Percentiles rank a stretch among this genome's conserved stretches.
Evolutionary conservation across 2,329 filamentous ascomycete species (phyloP).

Genomic region (Penicillium crustosum): DNA sequence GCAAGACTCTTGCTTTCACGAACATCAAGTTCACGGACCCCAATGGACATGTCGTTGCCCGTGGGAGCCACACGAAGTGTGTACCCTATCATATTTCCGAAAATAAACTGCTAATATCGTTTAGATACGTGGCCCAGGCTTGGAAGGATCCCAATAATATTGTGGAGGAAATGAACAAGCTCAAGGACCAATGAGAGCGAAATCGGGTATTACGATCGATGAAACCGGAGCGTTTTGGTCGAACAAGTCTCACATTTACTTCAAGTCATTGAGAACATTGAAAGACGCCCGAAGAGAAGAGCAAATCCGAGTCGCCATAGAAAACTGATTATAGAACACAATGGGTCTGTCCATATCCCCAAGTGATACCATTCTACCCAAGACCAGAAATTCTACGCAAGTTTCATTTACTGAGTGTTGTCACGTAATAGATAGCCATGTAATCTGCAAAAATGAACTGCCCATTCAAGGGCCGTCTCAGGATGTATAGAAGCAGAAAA

Average conservation of each 20-base stretch:
- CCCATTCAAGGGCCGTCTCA: not conserved
- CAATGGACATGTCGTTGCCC: constrained; percentile 60
- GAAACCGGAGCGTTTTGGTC: not conserved
- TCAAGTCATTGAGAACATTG: not conserved
- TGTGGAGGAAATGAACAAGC: constrained; percentile 53
- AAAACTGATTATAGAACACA: not conserved
- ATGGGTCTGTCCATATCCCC: not conserved
- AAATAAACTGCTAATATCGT: not conserved
- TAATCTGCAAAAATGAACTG: not conserved
- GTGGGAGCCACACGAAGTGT: constrained; percentile 68
- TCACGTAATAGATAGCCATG: not conserved
- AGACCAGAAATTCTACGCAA: not conserved
- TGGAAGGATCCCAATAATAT: constrained; percentile 65
- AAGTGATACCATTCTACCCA: not conserved
- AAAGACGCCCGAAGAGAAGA: not conserved
- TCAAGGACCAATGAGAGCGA: constrained; percentile 9
- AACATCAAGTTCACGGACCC: constrained; percentile 61
- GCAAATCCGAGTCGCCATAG: not conserved
- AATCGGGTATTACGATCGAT: not conserved
- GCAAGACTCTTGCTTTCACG: constrained; percentile 65
- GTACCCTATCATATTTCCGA: constrained; percentile 12
- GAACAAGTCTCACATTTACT: not conserved
- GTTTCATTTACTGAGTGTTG: not conserved
- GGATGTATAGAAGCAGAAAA: not conserved
- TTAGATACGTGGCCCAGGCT: constrained; percentile 57